phyloP scores from a whole-genome alignment of 2,329 filamentous ascomycete species.

The Akanthomyces dipterigenus region DNA sequence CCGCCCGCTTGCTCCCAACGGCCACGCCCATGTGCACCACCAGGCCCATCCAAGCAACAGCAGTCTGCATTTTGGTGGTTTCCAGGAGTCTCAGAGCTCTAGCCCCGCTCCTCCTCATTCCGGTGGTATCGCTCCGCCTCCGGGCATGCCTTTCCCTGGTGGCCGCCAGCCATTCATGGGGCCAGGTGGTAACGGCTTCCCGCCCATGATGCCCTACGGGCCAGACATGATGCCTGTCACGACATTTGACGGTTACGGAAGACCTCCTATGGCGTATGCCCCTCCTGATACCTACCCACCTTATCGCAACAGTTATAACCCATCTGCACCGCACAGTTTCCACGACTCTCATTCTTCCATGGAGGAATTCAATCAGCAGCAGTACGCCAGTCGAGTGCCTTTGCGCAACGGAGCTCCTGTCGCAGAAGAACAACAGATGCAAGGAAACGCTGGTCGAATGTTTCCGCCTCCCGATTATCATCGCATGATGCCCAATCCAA shows the following conservation, averaged over 20 bases:
- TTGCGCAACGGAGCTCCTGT: slow-evolving; percentile 30
- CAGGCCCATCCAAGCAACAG: slow-evolving; percentile 48
- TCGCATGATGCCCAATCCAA: slow-evolving; percentile 27
- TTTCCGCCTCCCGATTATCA: slow-evolving; percentile 25
- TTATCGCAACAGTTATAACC: slow-evolving; percentile 38
- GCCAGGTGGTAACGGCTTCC: slow-evolving; percentile 28
- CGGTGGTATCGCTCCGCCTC: slow-evolving; percentile 41
- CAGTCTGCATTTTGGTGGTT: slow-evolving; percentile 50
- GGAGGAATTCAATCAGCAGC: slow-evolving; percentile 37
- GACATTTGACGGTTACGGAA: slow-evolving; percentile 31
- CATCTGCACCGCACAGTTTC: slow-evolving; percentile 54
- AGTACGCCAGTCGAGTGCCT: slow-evolving; percentile 33
- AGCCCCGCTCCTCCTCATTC: slow-evolving; percentile 49
- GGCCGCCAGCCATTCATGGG: slow-evolving; percentile 28
- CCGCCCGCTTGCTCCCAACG: slow-evolving; percentile 27
- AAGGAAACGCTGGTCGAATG: slow-evolving; percentile 24
- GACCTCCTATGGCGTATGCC: slow-evolving; percentile 28
- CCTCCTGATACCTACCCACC: slow-evolving; percentile 28
- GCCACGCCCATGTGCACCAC: slow-evolving; percentile 33
- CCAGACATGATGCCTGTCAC: slow-evolving; percentile 27
- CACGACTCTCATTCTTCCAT: slow-evolving; percentile 55
- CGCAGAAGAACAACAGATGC: slow-evolving; percentile 24
- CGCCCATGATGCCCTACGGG: slow-evolving; percentile 31
- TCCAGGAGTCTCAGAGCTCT: slow-evolving; percentile 48
- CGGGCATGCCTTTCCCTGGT: slow-evolving; percentile 33